phyloP scores from a whole-genome alignment of 73 alveolate species.

The Tetrahymena malaccensis region DNA sequence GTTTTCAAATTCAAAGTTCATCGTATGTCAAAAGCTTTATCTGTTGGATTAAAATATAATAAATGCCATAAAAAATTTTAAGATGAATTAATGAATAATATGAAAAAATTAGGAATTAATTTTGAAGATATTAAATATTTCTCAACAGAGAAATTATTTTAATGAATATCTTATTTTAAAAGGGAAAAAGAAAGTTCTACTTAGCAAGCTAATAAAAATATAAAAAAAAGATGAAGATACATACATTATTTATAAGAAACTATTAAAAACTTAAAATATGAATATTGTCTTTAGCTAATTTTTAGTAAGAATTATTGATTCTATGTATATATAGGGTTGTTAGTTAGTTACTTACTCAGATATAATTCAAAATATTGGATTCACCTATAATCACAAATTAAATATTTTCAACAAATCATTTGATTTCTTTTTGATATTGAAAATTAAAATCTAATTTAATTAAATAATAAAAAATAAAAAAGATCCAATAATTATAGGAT shows the following conservation, averaged over 20 bases:
- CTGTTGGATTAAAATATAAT: no score
- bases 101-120: no score
- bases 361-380: neutral
- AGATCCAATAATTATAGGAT: neutral
- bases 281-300: neutral
- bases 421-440: neutral
- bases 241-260: neutral
- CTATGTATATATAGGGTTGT: neutral
- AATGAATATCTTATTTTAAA: no score
- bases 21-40: no score
- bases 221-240: neutral
- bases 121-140: no score
- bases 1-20: no score
- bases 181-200: no score
- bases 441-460: neutral
- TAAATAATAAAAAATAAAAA: neutral
- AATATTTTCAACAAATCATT: neutral
- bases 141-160: no score
- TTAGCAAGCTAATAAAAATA: neutral
- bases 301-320: neutral
- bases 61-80: no score
- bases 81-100: no score
- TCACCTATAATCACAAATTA: neutral
- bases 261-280: no score
- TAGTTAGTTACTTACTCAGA: neutral